phyloP scores from a whole-genome alignment of 176 grass and related monocot species.

The Oryza nivara region DNA sequence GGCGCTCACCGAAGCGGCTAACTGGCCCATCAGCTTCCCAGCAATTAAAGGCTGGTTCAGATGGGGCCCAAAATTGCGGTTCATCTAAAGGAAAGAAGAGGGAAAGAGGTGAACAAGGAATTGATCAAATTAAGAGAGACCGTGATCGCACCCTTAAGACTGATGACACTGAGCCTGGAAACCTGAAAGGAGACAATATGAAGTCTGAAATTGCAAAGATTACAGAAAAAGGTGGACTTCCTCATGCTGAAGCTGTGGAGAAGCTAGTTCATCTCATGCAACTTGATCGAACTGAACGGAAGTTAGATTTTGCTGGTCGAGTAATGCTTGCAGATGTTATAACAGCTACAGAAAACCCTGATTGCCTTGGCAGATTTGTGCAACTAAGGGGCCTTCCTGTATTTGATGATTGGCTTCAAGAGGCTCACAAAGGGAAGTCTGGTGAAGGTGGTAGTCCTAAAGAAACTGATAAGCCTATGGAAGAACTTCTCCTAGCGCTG shows the following conservation, averaged over 20 bases:
- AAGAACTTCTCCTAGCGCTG: conserved; percentile 64
- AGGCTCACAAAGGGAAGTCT: conserved; percentile 85
- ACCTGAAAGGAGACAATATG: conserved; percentile 55
- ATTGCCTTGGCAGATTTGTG: conserved; percentile 78
- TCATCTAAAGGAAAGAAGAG: conserved; percentile 85
- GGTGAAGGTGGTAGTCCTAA: conserved; percentile 76
- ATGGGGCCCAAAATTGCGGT: conserved; percentile 66
- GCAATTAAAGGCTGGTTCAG: conserved; percentile 63
- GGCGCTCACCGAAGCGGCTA: conserved; percentile 67
- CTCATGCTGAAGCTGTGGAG: conserved; percentile 72
- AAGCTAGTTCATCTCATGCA: conserved; percentile 79
- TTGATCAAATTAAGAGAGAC: conserved; percentile 62
- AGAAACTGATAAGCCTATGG: conserved; percentile 67
- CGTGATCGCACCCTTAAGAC: conserved; percentile 58
- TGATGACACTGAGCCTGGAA: conserved; percentile 55
- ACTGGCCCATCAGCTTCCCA: conserved; percentile 62
- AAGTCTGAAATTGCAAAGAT: conserved; percentile 71
- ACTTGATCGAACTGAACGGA: conserved; percentile 71
- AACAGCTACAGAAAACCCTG: conserved; percentile 65
- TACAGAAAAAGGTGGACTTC: conserved; percentile 72
- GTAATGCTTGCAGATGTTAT: conserved; percentile 79
- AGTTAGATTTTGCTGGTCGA: conserved; percentile 65
- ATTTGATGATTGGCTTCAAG: conserved; percentile 89
- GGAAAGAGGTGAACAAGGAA: conserved; percentile 66
- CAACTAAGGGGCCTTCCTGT: conserved; percentile 79